phyloP scores from a whole-genome alignment of 2,329 filamentous ascomycete genomes.

The Xylaria sp. region DNA sequence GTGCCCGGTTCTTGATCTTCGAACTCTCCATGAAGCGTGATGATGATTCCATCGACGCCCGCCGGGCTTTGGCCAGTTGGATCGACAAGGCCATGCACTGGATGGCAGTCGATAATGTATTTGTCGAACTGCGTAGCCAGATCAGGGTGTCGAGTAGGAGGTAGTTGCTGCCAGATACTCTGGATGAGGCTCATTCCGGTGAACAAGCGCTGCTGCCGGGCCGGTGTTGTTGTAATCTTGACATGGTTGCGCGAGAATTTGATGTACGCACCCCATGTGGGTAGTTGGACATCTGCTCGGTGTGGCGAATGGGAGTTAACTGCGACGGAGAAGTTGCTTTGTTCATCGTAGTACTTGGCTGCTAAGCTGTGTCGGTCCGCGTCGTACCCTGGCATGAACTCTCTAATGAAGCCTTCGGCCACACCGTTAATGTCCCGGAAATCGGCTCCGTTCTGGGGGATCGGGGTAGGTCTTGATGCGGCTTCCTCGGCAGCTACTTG shows the following conservation, averaged over 20 bases:
- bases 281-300: conserved; percentile 47
- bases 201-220: conserved; percentile 67
- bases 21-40: conserved; percentile 83
- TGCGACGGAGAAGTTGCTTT: conserved; percentile 74
- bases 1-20: conserved; percentile 68
- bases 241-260: conserved; percentile 77
- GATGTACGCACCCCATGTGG: conserved; percentile 74
- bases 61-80: conserved; percentile 62
- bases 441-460: conserved; percentile 66
- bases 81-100: conserved; percentile 71
- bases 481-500: conserved; percentile 62
- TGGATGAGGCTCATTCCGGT: conserved; percentile 67
- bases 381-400: conserved; percentile 77
- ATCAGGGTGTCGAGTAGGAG: conserved; percentile 73
- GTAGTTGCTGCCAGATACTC: conserved; percentile 70
- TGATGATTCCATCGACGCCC: conserved; percentile 77
- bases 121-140: conserved; percentile 68
- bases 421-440: conserved; percentile 76
- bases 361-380: conserved; percentile 66
- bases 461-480: conserved; percentile 55
- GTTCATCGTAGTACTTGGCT: conserved; percentile 72
- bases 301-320: conserved; percentile 65
- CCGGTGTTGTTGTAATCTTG: conserved; percentile 63
- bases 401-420: conserved; percentile 73
- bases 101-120: conserved; percentile 82